These are phyloP conservation scores for Teratosphaeria epicoccoides DNA, from an alignment of 2,329 filamentous ascomycete species.

Conservation along the genomic window DNA sequence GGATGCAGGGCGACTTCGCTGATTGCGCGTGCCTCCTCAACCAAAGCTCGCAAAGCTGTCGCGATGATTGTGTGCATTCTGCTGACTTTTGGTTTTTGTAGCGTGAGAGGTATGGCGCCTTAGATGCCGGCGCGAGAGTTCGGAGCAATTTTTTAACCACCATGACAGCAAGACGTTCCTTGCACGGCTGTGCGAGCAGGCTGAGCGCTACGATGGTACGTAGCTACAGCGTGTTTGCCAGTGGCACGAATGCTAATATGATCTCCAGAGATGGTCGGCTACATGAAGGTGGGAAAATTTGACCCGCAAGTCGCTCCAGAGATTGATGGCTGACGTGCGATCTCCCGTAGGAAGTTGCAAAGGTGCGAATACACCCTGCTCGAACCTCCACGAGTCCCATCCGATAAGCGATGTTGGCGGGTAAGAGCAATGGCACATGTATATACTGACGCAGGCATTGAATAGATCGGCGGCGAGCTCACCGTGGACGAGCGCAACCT, in stretches of 20 bases:
- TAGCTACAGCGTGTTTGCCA: slow-evolving; percentile 12
- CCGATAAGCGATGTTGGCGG: slow-evolving; percentile 6
- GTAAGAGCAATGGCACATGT: neutral
- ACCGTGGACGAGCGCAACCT: slow-evolving; percentile 73
- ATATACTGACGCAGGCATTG: slow-evolving; percentile 9
- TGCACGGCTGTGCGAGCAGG: slow-evolving; percentile 99
- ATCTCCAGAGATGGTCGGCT: slow-evolving; percentile 78
- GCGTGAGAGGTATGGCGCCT: slow-evolving; percentile 38
- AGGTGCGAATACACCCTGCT: slow-evolving; percentile 44
- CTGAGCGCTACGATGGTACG: slow-evolving; percentile 95
- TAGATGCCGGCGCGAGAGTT: slow-evolving; percentile 10
- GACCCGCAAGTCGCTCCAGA: neutral
- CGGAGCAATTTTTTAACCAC: slow-evolving; percentile 12
- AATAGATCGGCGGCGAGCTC: slow-evolving; percentile 54
- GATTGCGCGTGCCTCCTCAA: slow-evolving; percentile 8
- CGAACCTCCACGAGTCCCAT: neutral
- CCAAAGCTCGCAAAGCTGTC: slow-evolving; percentile 4
- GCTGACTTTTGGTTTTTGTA: slow-evolving; percentile 33
- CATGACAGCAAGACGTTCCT: slow-evolving; percentile 96
- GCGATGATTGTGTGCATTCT: slow-evolving; percentile 2
- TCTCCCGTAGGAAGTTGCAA: slow-evolving; percentile 70
- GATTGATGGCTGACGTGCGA: slow-evolving; percentile 25
- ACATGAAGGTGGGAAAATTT: slow-evolving; percentile 69
- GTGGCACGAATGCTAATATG: slow-evolving; percentile 1
- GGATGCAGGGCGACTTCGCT: neutral